A percentile compares a stretch with the other conserved stretches of the same genome.
These are phyloP conservation scores for Yamadazyma dushanensis DNA, from an alignment of 1,139 yeast species.

Conservation along the genomic window DNA sequence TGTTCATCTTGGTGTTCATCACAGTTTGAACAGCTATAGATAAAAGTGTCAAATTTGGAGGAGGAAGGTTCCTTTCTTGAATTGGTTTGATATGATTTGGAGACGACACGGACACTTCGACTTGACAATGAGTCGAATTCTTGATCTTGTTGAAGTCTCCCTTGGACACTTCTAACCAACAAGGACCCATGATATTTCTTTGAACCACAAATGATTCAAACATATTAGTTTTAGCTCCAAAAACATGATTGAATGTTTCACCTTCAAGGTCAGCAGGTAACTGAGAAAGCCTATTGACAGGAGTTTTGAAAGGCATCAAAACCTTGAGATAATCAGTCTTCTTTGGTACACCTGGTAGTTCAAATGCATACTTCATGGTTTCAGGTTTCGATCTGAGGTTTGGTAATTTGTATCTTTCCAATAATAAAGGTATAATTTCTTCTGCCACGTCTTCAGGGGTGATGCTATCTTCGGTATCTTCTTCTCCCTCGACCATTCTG, in stretches of 20 bases:
- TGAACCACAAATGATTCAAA: constrained; percentile 87
- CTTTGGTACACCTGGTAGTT: constrained; percentile 73
- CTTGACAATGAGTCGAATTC: constrained; percentile 78
- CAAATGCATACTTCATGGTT: constrained; percentile 84
- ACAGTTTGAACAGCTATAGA: constrained; percentile 80
- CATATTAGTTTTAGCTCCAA: constrained; percentile 72
- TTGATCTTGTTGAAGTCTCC: constrained; percentile 61
- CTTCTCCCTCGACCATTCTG: constrained; percentile 39
- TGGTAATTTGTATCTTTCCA: constrained; percentile 62
- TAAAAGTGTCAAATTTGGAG: constrained; percentile 65
- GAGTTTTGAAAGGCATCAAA: constrained; percentile 67
- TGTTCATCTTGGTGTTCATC: constrained; percentile 67
- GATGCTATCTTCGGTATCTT: constrained; percentile 38
- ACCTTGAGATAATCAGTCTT: constrained; percentile 82
- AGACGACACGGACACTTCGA: constrained; percentile 61
- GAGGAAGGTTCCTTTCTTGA: constrained; percentile 48
- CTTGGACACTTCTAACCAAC: constrained; percentile 79
- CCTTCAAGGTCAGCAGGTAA: constrained; percentile 72
- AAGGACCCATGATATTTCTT: constrained; percentile 92
- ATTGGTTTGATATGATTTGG: constrained; percentile 54
- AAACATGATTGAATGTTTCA: constrained; percentile 73
- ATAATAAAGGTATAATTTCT: constrained; percentile 67
- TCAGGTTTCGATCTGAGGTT: constrained; percentile 71
- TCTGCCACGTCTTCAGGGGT: constrained; percentile 70
- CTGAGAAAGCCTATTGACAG: constrained; percentile 45